Conservation (phyloP, 2,329 filamentous ascomycete genomes). For the Fusarium sp. region DNA sequence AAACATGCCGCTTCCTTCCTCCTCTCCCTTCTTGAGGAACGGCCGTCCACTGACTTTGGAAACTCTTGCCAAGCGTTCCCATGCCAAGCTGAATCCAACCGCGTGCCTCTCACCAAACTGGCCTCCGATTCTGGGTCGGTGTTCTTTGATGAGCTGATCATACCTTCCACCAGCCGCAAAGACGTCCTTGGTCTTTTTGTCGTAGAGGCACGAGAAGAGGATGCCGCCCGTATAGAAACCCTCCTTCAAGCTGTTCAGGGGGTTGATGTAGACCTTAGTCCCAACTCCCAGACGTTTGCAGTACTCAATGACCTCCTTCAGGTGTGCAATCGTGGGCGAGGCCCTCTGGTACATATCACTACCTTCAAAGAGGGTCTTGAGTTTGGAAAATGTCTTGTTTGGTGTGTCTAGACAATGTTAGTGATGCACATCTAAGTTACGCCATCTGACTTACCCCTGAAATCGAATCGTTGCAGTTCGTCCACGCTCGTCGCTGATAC, state of each 20-base stretch:
- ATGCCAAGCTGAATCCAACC: slow-evolving; percentile 90
- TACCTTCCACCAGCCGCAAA: slow-evolving; percentile 95
- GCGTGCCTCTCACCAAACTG: slow-evolving; percentile 75
- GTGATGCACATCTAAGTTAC: not conserved
- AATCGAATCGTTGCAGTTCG: slow-evolving; percentile 89
- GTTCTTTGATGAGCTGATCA: slow-evolving; percentile 85
- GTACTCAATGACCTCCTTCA: slow-evolving; percentile 80
- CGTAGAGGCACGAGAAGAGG: slow-evolving; percentile 89
- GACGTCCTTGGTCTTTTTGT: slow-evolving; percentile 82
- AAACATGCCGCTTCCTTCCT: slow-evolving; percentile 66
- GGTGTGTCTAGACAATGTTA: slow-evolving; percentile 56
- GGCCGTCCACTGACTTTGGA: slow-evolving; percentile 62
- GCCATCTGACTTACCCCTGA: slow-evolving; percentile 65
- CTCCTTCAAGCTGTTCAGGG: slow-evolving; percentile 87
- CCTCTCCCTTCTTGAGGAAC: slow-evolving; percentile 74
- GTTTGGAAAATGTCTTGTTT: slow-evolving; percentile 63
- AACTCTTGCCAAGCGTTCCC: slow-evolving; percentile 79
- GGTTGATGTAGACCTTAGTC: slow-evolving; percentile 82
- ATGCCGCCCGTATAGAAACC: slow-evolving; percentile 87
- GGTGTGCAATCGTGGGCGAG: slow-evolving; percentile 77
- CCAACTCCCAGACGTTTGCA: slow-evolving; percentile 76
- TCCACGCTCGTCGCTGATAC: slow-evolving; percentile 89
- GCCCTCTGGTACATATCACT: slow-evolving; percentile 75
- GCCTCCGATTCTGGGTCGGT: slow-evolving; percentile 72
- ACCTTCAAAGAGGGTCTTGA: slow-evolving; percentile 67